Percentiles rank a stretch among this genome's conserved stretches.
phyloP scores from a whole-genome alignment of 371 early-diverging fungal genomes.

The Apophysomyces ossiformis region DNA sequence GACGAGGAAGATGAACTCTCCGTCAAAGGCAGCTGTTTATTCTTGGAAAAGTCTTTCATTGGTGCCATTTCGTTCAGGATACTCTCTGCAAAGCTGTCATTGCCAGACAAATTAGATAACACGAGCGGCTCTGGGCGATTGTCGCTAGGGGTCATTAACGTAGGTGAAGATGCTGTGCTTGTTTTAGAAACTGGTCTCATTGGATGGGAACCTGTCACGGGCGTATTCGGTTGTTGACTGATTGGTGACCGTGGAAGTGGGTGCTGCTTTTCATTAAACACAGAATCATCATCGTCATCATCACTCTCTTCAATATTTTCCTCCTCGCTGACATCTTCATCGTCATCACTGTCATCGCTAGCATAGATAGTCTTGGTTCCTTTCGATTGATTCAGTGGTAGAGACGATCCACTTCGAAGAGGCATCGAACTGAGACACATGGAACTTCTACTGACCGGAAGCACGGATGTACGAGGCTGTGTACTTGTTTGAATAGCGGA shows the following conservation, averaged over 20 bases:
- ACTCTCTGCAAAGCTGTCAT: conserved; percentile 15
- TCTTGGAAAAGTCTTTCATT: neutral
- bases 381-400: conserved; percentile 6
- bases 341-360: conserved; percentile 44
- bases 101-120: neutral
- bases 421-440: conserved; percentile 10
- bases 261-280: conserved; percentile 15
- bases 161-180: conserved; percentile 19
- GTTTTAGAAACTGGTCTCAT: conserved; percentile 22
- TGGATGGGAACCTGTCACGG: conserved; percentile 10
- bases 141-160: neutral
- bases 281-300: conserved; percentile 35
- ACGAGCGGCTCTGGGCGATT: neutral
- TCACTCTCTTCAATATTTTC: conserved; percentile 31
- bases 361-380: conserved; percentile 34
- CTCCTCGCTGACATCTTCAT: conserved; percentile 29
- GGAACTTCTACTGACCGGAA: conserved; percentile 13
- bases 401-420: neutral
- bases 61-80: conserved; percentile 4
- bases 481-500: neutral
- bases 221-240: conserved; percentile 5
- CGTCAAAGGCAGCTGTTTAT: neutral
- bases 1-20: conserved; percentile 1
- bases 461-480: conserved; percentile 15
- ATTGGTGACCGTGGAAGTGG: neutral